Percentiles rank a stretch among this genome's conserved stretches.
Conservation (phyloP, 2,329 filamentous ascomycete genomes). For the Clonostachys chloroleuca region DNA sequence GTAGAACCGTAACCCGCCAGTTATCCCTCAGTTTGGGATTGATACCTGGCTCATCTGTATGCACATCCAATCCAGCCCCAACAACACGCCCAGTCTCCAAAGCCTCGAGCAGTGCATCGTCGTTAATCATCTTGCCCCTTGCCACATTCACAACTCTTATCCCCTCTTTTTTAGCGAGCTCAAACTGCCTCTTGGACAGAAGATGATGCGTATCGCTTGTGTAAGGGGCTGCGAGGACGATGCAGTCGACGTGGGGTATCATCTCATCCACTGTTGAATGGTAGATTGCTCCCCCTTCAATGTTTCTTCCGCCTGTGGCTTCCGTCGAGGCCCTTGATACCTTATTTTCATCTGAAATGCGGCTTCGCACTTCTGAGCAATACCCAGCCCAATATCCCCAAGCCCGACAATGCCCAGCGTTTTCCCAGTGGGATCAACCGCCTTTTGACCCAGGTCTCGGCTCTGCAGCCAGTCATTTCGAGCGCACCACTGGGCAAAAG, state of each 20-base stretch:
- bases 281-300: slow-evolving; percentile 27
- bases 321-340: slow-evolving; percentile 30
- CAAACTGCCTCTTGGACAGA: slow-evolving; percentile 2
- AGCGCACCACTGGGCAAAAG: slow-evolving; percentile 25
- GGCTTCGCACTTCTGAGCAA: slow-evolving; percentile 4
- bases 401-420: slow-evolving; percentile 39
- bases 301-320: slow-evolving; percentile 14
- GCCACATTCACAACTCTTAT: slow-evolving; percentile 11
- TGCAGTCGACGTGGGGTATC: slow-evolving; percentile 28
- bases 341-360: slow-evolving; percentile 32
- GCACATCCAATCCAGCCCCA: slow-evolving; percentile 9
- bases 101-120: slow-evolving; percentile 9
- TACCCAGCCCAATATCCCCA: slow-evolving; percentile 28
- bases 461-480: slow-evolving; percentile 26
- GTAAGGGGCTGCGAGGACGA: slow-evolving; percentile 16
- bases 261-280: slow-evolving; percentile 26
- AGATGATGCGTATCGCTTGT: slow-evolving; percentile 9
- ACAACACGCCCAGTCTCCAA: slow-evolving; percentile 6
- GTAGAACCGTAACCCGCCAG: slow-evolving; percentile 7
- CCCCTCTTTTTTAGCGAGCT: slow-evolving; percentile 6
- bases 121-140: slow-evolving; percentile 10
- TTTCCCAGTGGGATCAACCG: slow-evolving; percentile 29
- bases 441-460: slow-evolving; percentile 14
- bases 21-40: slow-evolving; percentile 8
- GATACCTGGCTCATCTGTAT: slow-evolving; percentile 9